Base-by-base conservation (phyloP, 805 yeast species). In the Saturnispora hagleri region DNA sequence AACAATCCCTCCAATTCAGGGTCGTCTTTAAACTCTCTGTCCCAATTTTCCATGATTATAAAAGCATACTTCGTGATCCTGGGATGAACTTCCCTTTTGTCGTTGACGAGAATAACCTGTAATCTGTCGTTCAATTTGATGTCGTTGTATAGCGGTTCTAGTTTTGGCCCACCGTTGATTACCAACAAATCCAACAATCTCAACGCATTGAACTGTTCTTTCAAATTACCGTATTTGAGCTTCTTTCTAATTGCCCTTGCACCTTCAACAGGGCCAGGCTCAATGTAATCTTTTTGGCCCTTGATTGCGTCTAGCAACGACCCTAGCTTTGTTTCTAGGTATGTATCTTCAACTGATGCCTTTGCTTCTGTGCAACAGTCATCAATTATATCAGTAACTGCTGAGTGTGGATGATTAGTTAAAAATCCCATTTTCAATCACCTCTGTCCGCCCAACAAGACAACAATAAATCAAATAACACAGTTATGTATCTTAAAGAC, bases 231-330 rank as follows among this genome's bases (percentile, higher is more conserved):
- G 62, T 91, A 86, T 69, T 95, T 93, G 62, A 93, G 70, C 61
- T 82, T 81, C 73, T 93, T 93, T 48, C 99, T 76, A 22, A 93
- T 70, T 1, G 96, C 95, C 43, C 98, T 74, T 0, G 97, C 97
- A 2, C 95, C 91, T 65, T 93, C 99, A 34, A 73, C 66, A 47
- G 82, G 72, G 6, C 82, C 75, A 1, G 66, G 63, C 48, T 64
- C 67, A 17, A 48, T 18, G 13, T 42, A 43, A 42, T 58, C 58
- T 15, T 51, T 56, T 50, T 73, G 71, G 27, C 71, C 57, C 46
- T 64, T 66, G 50, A 79, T 75, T 26, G 81, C 73, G 46, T 82
- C 81, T 35, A 84, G 58, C 46, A 86, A 70, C 55, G 80, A 85
- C 15, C 80, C 72, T 43, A 86, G 64, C 51, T 79, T 81, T 28